Conservation (phyloP, 2,329 filamentous ascomycete species). For the Trichocomaceae sp. region DNA sequence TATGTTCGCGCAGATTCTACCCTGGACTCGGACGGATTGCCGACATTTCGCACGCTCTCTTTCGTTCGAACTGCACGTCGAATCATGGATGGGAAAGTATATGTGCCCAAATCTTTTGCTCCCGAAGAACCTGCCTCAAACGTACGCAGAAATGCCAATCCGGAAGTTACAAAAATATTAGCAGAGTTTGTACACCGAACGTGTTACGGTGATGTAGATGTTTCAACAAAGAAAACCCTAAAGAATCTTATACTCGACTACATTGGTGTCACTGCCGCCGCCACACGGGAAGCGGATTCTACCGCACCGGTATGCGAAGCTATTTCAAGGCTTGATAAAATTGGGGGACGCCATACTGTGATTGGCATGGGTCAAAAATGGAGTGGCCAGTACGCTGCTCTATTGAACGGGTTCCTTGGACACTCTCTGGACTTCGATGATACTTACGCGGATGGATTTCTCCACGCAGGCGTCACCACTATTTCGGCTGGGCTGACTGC, state of each 20-base stretch:
- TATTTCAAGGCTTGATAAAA: neutral
- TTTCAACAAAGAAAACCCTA: neutral
- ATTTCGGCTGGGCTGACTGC: slow-evolving; percentile 22
- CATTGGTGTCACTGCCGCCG: neutral
- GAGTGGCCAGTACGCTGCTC: slow-evolving; percentile 32
- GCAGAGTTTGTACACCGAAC: neutral
- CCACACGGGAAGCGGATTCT: neutral
- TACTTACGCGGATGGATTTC: slow-evolving; percentile 37
- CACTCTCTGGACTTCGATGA: slow-evolving; percentile 44
- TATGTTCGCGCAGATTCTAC: neutral
- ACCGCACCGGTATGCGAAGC: neutral
- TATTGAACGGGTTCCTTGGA: slow-evolving; percentile 39
- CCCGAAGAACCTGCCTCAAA: neutral
- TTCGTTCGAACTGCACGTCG: slow-evolving; percentile 14
- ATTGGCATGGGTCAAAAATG: neutral
- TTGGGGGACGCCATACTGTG: neutral
- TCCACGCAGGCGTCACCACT: slow-evolving; percentile 39
- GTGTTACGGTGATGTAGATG: neutral
- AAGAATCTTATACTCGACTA: neutral
- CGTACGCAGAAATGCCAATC: neutral
- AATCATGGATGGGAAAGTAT: slow-evolving; percentile 11
- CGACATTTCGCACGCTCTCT: slow-evolving; percentile 12
- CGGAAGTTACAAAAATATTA: neutral
- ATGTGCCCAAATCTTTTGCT: slow-evolving; percentile 4
- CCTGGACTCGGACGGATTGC: neutral